Evolutionary conservation across 106 monocot genomes (phyloP).

Genomic region (Apostasia shenzhenica): DNA sequence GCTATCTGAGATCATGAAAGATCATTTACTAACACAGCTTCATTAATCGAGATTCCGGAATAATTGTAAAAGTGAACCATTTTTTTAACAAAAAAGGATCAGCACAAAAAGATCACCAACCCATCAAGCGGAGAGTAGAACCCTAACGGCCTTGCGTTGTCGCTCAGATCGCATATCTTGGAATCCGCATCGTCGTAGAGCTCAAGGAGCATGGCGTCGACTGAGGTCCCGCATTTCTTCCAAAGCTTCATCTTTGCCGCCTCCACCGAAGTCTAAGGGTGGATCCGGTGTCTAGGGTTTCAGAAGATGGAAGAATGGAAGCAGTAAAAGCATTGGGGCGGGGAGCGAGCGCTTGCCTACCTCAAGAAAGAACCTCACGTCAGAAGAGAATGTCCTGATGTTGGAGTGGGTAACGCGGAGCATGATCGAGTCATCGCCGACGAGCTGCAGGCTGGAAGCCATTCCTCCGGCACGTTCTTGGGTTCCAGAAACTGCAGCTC

Average conservation of each 20-base stretch:
- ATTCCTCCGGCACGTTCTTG: constrained; percentile 1
- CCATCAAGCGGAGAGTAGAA: constrained; percentile 76
- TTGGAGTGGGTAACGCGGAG: constrained; percentile 78
- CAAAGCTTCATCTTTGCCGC: constrained; percentile 83
- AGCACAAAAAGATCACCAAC: constrained; percentile 18
- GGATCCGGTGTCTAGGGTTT: background rate
- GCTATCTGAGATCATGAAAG: no score
- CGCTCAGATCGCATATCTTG: constrained; percentile 58
- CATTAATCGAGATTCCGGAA: no score
- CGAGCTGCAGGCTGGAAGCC: constrained; percentile 64
- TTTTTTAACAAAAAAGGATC: no score
- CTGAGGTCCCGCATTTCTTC: constrained; percentile 84
- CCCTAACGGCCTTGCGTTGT: constrained; percentile 55
- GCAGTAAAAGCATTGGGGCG: background rate
- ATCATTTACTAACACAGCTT: no score
- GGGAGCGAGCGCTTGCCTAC: constrained; percentile 17
- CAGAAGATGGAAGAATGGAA: background rate
- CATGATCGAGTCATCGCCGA: constrained; percentile 52
- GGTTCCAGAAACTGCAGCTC: no score
- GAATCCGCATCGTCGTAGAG: constrained; percentile 67
- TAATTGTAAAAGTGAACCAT: no score
- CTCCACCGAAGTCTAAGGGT: constrained; percentile 53
- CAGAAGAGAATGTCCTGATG: constrained; percentile 74
- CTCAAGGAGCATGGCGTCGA: constrained; percentile 75
- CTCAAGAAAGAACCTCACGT: constrained; percentile 66